These are phyloP conservation scores for Podospora fimiseda DNA, from an alignment of 495 filamentous ascomycete genomes.

Conservation along the genomic window DNA sequence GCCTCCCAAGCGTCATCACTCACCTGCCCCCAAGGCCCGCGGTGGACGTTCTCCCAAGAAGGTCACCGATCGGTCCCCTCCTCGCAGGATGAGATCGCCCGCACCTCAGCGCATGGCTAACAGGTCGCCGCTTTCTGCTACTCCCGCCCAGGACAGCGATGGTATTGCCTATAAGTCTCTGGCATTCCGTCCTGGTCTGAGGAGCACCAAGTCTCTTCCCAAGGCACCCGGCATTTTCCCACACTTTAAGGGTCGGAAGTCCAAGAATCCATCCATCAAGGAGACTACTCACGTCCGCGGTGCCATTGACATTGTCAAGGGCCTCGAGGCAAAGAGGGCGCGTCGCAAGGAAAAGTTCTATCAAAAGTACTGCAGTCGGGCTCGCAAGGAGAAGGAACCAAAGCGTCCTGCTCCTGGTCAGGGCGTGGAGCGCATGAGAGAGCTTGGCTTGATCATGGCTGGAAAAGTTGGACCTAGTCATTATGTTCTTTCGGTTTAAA, in stretches of 20 bases:
- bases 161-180: constrained; percentile 50
- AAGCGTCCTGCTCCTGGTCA: constrained; percentile 63
- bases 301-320: constrained; percentile 94
- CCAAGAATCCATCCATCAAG: constrained; percentile 17
- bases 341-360: constrained; percentile 80
- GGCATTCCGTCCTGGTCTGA: constrained; percentile 55
- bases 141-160: constrained; percentile 31
- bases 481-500: constrained; percentile 76
- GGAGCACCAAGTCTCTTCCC: constrained; percentile 73
- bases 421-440: constrained; percentile 89
- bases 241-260: constrained; percentile 32
- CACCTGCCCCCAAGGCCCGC: constrained; percentile 43
- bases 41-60: constrained; percentile 53
- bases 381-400: constrained; percentile 45
- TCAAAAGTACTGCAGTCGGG: constrained; percentile 64
- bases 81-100: constrained; percentile 63
- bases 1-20: constrained; percentile 39
- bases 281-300: constrained; percentile 57
- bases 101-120: constrained; percentile 37
- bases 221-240: constrained; percentile 66
- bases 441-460: constrained; percentile 82
- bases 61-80: constrained; percentile 57
- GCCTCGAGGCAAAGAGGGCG: constrained; percentile 87
- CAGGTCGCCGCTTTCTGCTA: constrained; percentile 37
- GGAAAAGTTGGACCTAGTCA: constrained; percentile 66